Evolutionary conservation across 2,329 filamentous ascomycete genomes (phyloP).

Genomic region (Capronia epimyces): DNA sequence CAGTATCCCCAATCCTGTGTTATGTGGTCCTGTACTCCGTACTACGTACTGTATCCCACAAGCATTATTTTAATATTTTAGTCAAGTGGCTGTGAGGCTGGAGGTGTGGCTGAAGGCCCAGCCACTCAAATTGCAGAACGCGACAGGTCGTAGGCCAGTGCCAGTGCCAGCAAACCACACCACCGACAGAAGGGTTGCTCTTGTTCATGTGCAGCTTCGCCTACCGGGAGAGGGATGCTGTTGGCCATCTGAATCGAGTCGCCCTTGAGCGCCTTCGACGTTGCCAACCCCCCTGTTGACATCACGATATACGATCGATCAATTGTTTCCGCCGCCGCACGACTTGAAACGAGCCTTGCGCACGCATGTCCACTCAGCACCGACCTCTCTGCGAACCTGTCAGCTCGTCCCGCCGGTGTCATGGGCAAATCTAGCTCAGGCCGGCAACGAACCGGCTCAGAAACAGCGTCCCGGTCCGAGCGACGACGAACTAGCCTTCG

Average conservation of each 20-base stretch:
- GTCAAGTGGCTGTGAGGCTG: neutral
- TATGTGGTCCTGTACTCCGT: too few species aligned
- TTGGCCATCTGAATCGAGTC: neutral
- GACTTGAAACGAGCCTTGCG: neutral
- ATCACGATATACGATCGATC: conserved; percentile 4
- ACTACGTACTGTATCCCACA: too few species aligned
- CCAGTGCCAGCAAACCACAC: conserved; percentile 18
- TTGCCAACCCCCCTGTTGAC: neutral
- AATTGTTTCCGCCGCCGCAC: neutral
- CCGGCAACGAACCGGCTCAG: conserved; percentile 22
- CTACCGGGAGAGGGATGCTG: neutral
- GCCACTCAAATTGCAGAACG: conserved; percentile 21
- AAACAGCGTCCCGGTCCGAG: conserved; percentile 21
- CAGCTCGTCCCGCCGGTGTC: conserved; percentile 8
- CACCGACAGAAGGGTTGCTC: neutral
- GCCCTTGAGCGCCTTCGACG: neutral
- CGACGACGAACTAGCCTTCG: conserved; percentile 18
- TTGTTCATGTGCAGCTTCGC: neutral
- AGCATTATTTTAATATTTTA: too few species aligned
- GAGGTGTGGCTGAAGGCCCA: conserved; percentile 10
- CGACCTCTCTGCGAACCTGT: conserved; percentile 16
- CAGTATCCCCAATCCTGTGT: too few species aligned
- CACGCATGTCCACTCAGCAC: conserved; percentile 11
- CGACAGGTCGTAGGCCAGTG: conserved; percentile 13
- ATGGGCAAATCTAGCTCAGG: conserved; percentile 28